These are phyloP conservation scores for Mortierella sp. DNA, from an alignment of 371 early-diverging fungal species.

Conservation along the genomic window DNA sequence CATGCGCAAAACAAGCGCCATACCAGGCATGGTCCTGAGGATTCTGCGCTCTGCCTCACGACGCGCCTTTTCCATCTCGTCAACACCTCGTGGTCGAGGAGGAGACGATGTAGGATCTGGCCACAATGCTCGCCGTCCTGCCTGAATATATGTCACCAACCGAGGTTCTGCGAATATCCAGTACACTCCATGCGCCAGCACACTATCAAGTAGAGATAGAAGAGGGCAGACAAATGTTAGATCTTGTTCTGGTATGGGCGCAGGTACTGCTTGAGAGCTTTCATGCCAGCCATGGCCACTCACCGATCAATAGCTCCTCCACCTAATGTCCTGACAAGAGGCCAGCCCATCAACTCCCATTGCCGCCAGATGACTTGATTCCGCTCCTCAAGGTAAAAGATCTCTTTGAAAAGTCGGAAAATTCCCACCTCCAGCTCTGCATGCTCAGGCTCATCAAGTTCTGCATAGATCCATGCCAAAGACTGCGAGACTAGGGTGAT, in stretches of 20 bases:
- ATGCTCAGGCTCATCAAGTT: constrained; percentile 51
- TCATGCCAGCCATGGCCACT: not conserved
- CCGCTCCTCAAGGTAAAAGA: constrained; percentile 53
- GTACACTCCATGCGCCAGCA: constrained; percentile 69
- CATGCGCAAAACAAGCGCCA: not conserved
- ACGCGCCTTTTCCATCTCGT: constrained; percentile 52
- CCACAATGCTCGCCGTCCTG: constrained; percentile 71
- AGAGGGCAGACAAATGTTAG: not conserved
- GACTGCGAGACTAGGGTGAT: constrained; percentile 32
- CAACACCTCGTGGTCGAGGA: constrained; percentile 53
- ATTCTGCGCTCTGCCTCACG: constrained; percentile 55
- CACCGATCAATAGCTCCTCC: constrained; percentile 54
- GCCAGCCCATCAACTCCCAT: constrained; percentile 59
- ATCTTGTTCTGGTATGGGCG: not conserved
- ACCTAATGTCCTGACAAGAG: constrained; percentile 40
- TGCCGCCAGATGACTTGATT: constrained; percentile 55
- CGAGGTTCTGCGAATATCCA: constrained; percentile 72
- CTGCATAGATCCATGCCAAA: constrained; percentile 52
- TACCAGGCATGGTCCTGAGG: constrained; percentile 51
- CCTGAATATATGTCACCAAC: constrained; percentile 67
- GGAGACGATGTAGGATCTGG: constrained; percentile 65
- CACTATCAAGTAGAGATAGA: constrained; percentile 38
- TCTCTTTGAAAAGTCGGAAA: constrained; percentile 37
- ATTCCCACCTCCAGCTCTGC: constrained; percentile 36
- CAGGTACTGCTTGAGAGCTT: not conserved